Conservation (phyloP, 345 rosid genomes). For the Rhodamnia argentea region DNA sequence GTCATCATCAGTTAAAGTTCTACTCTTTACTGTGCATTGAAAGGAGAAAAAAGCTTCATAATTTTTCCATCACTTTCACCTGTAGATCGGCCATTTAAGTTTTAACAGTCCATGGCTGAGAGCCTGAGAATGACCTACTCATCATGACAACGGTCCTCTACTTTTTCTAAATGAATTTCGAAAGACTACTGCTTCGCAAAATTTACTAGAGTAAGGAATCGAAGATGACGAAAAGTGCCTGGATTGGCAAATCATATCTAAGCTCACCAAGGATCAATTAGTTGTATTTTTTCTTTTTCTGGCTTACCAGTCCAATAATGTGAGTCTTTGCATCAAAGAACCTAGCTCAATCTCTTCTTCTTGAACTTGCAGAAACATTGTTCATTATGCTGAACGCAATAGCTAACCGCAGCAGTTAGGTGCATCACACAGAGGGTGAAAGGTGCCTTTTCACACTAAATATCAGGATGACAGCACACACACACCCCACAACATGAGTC, state of each 20-base stretch:
- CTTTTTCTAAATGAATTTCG: background rate
- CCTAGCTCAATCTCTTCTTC: background rate
- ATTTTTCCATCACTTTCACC: background rate
- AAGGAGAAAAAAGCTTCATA: background rate
- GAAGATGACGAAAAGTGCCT: background rate
- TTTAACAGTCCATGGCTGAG: background rate
- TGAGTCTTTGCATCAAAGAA: background rate
- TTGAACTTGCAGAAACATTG: background rate
- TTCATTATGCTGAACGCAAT: background rate
- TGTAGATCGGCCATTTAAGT: background rate
- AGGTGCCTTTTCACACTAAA: background rate
- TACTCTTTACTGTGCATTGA: background rate
- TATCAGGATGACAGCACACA: background rate
- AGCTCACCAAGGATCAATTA: background rate
- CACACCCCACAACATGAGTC: background rate
- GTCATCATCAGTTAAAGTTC: background rate
- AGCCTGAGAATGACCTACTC: background rate
- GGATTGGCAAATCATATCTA: background rate
- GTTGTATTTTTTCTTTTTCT: background rate
- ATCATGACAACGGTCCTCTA: background rate
- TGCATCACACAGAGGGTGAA: background rate
- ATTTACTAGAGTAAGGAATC: background rate
- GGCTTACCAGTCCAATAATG: background rate
- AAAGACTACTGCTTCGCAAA: background rate
- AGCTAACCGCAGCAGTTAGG: background rate